Base-by-base conservation (phyloP, 306 rosid genomes). In the Carpinus fangiana region DNA sequence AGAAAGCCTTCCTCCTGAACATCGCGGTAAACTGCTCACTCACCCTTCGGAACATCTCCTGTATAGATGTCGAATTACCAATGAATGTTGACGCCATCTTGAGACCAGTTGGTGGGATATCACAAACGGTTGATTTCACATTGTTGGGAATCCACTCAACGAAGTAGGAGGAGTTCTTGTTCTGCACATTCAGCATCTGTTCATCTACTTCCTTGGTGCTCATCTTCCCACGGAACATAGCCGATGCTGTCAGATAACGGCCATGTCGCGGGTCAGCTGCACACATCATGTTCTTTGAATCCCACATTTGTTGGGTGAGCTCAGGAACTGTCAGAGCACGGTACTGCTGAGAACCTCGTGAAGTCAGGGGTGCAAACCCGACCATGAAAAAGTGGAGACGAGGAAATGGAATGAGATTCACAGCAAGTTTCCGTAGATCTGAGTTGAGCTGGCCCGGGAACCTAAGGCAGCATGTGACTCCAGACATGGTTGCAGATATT, bases 121-220 rank as follows among this genome's bases (percentile, higher is more conserved):
- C 88, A 17, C 85, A 85, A 4, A 85, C 88, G 8, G 88, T 84
- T 13, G 88, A 84, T 79, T 85, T 85, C 23, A 81, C 85, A 14
- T 85, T 81, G 85, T 84, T 74, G n/a, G 87, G 87, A 62, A 84
- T 84, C 87, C 87, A 84, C 85, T 84, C 87, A 21, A 84, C 85
- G 17, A 84, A 85, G 85, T 83, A 79, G 8, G 87, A 84, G 1
- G 84, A 84, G 83, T 85, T 85, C 78, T 85, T 85, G 88, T 85
- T 85, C 82, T 85, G 88, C 72, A 85, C 88, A 54, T 81, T 85
- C 78, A 81, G 52, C 88, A 85, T 85, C 76, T 85, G 88, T 52
- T 85, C 88, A 74, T 84, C 85, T 0, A 81, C 88, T 72, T 81
- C 85, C 80, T 83, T 83, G 66, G 86, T 83, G 83, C 86, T 84